Evolutionary conservation across 345 rosid genomes (phyloP).

Genomic region (Brassica nigra): DNA sequence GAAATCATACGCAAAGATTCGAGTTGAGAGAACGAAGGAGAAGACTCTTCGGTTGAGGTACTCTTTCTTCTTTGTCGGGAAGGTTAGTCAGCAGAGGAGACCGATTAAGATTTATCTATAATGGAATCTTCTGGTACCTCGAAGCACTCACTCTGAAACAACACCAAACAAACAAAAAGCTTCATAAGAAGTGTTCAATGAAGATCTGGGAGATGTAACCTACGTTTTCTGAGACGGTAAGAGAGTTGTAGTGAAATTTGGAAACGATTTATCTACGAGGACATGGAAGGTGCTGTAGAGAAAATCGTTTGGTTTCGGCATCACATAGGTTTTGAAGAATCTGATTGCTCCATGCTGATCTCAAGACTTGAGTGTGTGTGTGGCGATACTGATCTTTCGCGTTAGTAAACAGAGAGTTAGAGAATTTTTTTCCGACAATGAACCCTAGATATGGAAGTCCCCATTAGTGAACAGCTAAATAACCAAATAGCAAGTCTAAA

Average conservation of each 20-base stretch:
- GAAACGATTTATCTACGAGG: slow-evolving; percentile 70
- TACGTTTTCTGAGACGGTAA: slow-evolving; percentile 71
- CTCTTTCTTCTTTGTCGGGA: slow-evolving; percentile 48
- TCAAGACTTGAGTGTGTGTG: no score
- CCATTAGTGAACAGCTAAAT: no score
- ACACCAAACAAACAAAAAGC: background rate
- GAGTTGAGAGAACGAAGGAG: no score
- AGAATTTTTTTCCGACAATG: no score
- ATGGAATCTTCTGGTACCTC: slow-evolving; percentile 73
- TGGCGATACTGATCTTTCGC: no score
- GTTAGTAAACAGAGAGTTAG: no score
- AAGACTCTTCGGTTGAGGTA: no score
- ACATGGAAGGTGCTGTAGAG: slow-evolving; percentile 90
- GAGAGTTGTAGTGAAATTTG: slow-evolving; percentile 62
- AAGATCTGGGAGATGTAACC: background rate
- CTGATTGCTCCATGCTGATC: no score
- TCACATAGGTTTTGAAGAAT: no score
- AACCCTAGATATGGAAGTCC: no score
- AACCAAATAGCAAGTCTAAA: no score
- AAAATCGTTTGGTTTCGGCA: slow-evolving; percentile 70
- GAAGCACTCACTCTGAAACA: slow-evolving; percentile 69
- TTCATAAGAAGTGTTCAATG: slow-evolving; percentile 4
- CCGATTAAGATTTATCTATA: slow-evolving; percentile 78
- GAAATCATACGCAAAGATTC: no score
- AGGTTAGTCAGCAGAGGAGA: slow-evolving; percentile 64